These are phyloP conservation scores for Danielia reshetovae DNA, from an alignment of 805 yeast genomes.

Conservation along the genomic window DNA sequence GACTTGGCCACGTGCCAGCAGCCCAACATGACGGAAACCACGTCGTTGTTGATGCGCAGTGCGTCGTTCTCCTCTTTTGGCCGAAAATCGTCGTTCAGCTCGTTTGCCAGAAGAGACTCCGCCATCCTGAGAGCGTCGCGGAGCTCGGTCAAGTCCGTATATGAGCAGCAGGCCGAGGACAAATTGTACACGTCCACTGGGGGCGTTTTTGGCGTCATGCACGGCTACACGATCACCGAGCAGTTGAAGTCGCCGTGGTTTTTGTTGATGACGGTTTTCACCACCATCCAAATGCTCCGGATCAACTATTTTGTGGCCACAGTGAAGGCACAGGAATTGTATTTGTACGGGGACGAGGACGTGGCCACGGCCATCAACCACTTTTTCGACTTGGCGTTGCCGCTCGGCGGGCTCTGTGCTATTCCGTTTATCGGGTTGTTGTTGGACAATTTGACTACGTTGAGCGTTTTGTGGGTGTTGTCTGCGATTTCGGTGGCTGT, in stretches of 20 bases:
- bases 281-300: constrained; percentile 85
- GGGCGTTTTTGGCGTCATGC: constrained; percentile 66
- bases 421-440: constrained; percentile 84
- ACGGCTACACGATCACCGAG: constrained; percentile 48
- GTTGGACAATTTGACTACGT: constrained; percentile 68
- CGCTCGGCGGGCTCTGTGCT: constrained; percentile 81
- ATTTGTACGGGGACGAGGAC: constrained; percentile 50
- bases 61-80: constrained; percentile 21
- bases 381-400: constrained; percentile 81
- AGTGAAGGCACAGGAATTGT: constrained; percentile 75
- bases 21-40: constrained; percentile 39
- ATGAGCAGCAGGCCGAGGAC: constrained; percentile 63
- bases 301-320: constrained; percentile 93
- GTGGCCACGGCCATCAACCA: constrained; percentile 55
- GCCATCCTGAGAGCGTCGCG: constrained; percentile 33
- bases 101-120: constrained; percentile 26
- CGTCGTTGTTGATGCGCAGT: constrained; percentile 34
- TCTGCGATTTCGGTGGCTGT: constrained; percentile 53
- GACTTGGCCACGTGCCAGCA: constrained; percentile 19
- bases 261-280: constrained; percentile 67
- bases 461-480: constrained; percentile 52
- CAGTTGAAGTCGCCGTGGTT: constrained; percentile 73
- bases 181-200: constrained; percentile 51
- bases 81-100: neutral
- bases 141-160: constrained; percentile 52